Conservation (phyloP, 805 yeast genomes). For the Wickerhamiella vanderwaltii region DNA sequence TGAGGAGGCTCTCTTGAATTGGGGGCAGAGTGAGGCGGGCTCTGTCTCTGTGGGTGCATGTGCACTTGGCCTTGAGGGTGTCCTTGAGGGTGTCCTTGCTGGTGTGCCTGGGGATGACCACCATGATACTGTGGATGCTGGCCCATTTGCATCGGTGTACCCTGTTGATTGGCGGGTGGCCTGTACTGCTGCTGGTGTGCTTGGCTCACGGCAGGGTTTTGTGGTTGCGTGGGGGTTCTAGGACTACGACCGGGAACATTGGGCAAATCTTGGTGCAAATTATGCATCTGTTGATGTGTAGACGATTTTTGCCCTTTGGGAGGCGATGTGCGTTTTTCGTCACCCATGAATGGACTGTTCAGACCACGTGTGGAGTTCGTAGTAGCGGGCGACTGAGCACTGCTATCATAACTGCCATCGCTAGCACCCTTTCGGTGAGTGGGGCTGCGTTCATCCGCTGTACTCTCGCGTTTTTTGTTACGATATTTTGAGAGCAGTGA, state of each 20-base stretch:
- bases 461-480: slow-evolving; percentile 21
- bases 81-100: neutral
- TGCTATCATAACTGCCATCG: slow-evolving; percentile 8
- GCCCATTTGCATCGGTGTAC: neutral
- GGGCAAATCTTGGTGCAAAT: slow-evolving; percentile 1
- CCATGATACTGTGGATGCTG: neutral
- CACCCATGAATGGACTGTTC: slow-evolving; percentile 12
- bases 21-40: neutral
- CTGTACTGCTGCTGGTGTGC: neutral
- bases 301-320: neutral
- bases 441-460: slow-evolving; percentile 11
- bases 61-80: neutral
- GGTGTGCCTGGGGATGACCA: neutral
- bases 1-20: neutral
- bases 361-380: slow-evolving; percentile 6
- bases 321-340: slow-evolving; percentile 7
- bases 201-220: neutral
- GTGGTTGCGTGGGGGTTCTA: neutral
- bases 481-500: slow-evolving; percentile 18
- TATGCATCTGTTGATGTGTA: neutral
- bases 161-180: slow-evolving; percentile 8
- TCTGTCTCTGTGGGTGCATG: neutral
- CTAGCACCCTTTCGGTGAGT: slow-evolving; percentile 8
- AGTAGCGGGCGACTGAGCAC: slow-evolving; percentile 5
- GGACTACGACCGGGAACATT: neutral